A percentile compares a stretch with the other conserved stretches of the same genome.
Evolutionary conservation across 805 yeast species (phyloP).

Genomic region (Candida ponderosae): DNA sequence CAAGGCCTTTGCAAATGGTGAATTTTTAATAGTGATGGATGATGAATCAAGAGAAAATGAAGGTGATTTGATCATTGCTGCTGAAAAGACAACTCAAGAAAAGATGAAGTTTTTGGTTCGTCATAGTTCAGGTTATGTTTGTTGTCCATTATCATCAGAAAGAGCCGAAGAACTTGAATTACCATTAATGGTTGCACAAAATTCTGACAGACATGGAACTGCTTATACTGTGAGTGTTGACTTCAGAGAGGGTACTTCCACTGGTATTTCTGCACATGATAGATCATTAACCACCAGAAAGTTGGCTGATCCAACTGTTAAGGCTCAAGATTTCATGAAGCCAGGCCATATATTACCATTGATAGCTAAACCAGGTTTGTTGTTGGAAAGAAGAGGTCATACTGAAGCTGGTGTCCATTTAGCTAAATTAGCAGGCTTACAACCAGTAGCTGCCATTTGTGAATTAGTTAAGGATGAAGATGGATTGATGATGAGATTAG

Average conservation of each 20-base stretch:
- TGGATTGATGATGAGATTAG: slow-evolving; percentile 91
- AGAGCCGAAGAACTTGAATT: slow-evolving; percentile 76
- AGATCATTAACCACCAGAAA: slow-evolving; percentile 74
- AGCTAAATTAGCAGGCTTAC: slow-evolving; percentile 65
- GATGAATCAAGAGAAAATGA: slow-evolving; percentile 95
- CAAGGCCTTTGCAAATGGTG: slow-evolving; percentile 40
- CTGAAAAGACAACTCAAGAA: slow-evolving; percentile 65
- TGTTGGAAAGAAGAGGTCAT: slow-evolving; percentile 81
- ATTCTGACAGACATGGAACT: slow-evolving; percentile 85
- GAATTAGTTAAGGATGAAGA: slow-evolving; percentile 91
- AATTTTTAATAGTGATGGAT: slow-evolving; percentile 92
- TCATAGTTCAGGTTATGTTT: slow-evolving; percentile 83
- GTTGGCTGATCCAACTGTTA: slow-evolving; percentile 54
- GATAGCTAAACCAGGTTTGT: slow-evolving; percentile 82
- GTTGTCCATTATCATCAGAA: slow-evolving; percentile 76
- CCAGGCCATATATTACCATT: slow-evolving; percentile 96
- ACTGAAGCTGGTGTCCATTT: slow-evolving; percentile 96
- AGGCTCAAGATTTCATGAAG: slow-evolving; percentile 62
- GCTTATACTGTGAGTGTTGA: slow-evolving; percentile 95
- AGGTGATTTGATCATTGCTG: slow-evolving; percentile 95
- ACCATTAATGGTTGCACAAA: slow-evolving; percentile 55
- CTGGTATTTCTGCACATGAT: slow-evolving; percentile 95
- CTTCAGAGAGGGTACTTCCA: slow-evolving; percentile 80
- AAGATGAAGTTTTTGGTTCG: slow-evolving; percentile 93
- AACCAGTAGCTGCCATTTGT: slow-evolving; percentile 87